Percentiles rank a stretch among this genome's conserved stretches.
Evolutionary conservation across 164 flowering plant genomes (phyloP).

Genomic region (Santalum album): DNA sequence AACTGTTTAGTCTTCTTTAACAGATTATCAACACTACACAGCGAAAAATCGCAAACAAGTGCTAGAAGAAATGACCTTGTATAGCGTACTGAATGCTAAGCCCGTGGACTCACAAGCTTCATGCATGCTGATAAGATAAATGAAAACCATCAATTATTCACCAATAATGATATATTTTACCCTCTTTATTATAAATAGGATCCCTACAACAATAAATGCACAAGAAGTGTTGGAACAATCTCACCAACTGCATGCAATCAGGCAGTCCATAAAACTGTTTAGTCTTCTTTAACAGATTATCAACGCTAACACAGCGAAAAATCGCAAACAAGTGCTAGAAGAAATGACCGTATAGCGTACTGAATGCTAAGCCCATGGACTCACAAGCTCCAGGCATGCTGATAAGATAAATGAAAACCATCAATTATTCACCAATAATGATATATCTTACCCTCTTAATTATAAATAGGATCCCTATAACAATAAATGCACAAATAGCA

Average conservation of each 20-base stretch:
- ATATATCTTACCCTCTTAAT: not conserved
- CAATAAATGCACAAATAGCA: conserved; percentile 7
- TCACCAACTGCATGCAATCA: conserved; percentile 99
- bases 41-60: not conserved
- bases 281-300: not conserved
- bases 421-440: not conserved
- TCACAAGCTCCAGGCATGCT: conserved; percentile 89
- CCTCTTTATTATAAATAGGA: not conserved
- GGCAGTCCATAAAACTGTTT: conserved; percentile 57
- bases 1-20: not conserved
- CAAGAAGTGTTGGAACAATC: conserved; percentile 94
- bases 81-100: conserved; percentile 89
- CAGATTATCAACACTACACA: not conserved
- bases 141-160: not conserved
- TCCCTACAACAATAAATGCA: not conserved
- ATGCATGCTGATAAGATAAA: conserved; percentile 34
- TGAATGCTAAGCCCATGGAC: conserved; percentile 91
- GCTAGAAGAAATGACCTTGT: conserved; percentile 48
- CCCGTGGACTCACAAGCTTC: conserved; percentile 99
- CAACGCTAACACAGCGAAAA: not conserved
- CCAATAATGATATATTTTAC: conserved; percentile 4
- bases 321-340: not conserved
- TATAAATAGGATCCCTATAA: not conserved
- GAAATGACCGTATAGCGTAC: conserved; percentile 78
- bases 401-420: conserved; percentile 12